A percentile compares a stretch with the other conserved stretches of the same genome.
phyloP scores from a whole-genome alignment of 2,329 filamentous ascomycete species.

The Alternaria viburni region DNA sequence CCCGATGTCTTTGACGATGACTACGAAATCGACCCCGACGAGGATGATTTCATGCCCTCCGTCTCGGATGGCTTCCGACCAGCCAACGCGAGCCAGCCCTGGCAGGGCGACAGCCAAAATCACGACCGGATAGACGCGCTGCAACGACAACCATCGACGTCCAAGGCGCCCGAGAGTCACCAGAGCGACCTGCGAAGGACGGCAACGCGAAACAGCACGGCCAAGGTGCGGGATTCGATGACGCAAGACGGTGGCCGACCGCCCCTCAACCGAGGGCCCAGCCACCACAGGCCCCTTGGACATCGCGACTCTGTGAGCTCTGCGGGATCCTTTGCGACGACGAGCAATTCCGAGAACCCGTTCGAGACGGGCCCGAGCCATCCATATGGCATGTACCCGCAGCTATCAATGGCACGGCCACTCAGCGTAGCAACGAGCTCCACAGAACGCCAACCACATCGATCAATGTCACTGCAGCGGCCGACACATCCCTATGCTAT shows the following conservation, averaged over 20 bases:
- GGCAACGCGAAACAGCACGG: conserved; percentile 47
- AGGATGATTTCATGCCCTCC: conserved; percentile 51
- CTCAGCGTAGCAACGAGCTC: conserved; percentile 75
- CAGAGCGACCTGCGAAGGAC: conserved; percentile 35
- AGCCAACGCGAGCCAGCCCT: conserved; percentile 30
- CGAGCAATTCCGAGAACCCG: conserved; percentile 62
- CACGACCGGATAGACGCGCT: conserved; percentile 31
- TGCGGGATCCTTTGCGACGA: conserved; percentile 51
- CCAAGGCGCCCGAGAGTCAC: conserved; percentile 29
- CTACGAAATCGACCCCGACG: conserved; percentile 49
- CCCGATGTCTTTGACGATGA: conserved; percentile 58
- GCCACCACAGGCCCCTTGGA: conserved; percentile 34
- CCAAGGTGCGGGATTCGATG: conserved; percentile 38
- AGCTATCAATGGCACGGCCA: conserved; percentile 63
- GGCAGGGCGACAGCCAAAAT: conserved; percentile 28
- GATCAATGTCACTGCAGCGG: conserved; percentile 65
- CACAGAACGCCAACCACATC: conserved; percentile 66
- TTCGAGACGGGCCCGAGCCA: conserved; percentile 80
- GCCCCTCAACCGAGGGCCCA: conserved; percentile 29
- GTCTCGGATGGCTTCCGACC: conserved; percentile 57
- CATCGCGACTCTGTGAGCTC: conserved; percentile 48
- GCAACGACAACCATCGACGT: conserved; percentile 31
- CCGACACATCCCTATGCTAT: conserved; percentile 86
- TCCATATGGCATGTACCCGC: conserved; percentile 84
- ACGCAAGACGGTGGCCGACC: conserved; percentile 32